Evolutionary conservation across 345 rosid species (phyloP), one percentile per base, ranked within the genome.

Genomic region (Salix arbutifolia): DNA sequence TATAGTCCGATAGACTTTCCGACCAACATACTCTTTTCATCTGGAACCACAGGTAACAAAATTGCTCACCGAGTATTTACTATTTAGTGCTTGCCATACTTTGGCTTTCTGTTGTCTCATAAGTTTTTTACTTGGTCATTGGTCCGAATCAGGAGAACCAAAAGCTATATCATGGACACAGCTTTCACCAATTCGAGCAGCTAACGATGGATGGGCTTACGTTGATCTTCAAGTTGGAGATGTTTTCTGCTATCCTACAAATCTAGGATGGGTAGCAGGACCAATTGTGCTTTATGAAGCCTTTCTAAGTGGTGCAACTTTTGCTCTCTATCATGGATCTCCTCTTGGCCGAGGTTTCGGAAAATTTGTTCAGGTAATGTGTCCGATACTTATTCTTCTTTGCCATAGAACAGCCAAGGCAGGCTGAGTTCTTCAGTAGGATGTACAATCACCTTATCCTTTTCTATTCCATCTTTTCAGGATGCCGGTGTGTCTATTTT

Each of bases 91-190:
- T 46, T 46, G 18, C 50, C n/a, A 65, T 30, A 64, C 30, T 28
- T 14, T 14, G 28, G 67, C 30, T 25, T 3, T 30, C 10, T 65
- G 30, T 31, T 13, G 19, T 12, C 33, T 28, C 69, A 5, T 26
- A 31, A 31, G 38, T 26, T 65, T 12, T 40, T 46, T 13, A 46
- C 50, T 46, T 40, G 44, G 10, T 73, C 18, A 3, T 78, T 75
- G 80, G 5, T 75, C 25, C 79, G 23, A 64, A 35, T 67, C 72
- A 94, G 98, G 98, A 71, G 97, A 95, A 71, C 97, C 97, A n/a
- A 95, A 95, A 87, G 99, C 99, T 42, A 91, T 95, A 44, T 89
- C 89, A 0, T 95, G 97, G 99, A 93, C 99, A 16, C 98, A 95
- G 44, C 88, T 91, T 69, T 80, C 96, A 0, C 89, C 98, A 13